Conservation (phyloP, 1,139 yeast species). For the Kodamaea anthophila region DNA sequence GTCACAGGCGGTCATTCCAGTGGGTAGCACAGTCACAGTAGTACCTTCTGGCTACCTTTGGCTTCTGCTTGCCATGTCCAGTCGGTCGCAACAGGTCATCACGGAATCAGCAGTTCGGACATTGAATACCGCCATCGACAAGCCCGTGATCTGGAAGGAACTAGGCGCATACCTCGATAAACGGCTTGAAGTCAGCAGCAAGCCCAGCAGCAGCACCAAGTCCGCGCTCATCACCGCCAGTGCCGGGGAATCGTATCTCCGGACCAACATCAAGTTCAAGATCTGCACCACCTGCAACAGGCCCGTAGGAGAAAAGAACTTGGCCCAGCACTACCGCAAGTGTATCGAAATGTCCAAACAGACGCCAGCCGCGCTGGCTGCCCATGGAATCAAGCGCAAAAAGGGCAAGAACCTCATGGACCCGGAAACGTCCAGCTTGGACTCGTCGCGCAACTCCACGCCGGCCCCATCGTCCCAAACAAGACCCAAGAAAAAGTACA, state of each 20-base stretch:
- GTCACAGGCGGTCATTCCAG: too few relatives aligned
- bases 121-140: conserved; percentile 14
- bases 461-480: conserved; percentile 29
- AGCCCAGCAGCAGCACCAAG: conserved; percentile 15
- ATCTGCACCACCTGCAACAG: conserved; percentile 62
- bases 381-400: conserved; percentile 20
- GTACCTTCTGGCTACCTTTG: too few relatives aligned
- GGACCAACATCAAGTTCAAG: conserved; percentile 47
- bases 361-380: conserved; percentile 20
- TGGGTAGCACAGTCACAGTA: too few relatives aligned
- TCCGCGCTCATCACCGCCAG: conserved; percentile 16
- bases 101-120: conserved; percentile 23
- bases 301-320: conserved; percentile 50
- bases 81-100: conserved; percentile 27
- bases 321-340: conserved; percentile 39
- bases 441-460: conserved; percentile 35
- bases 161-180: conserved; percentile 54
- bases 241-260: conserved; percentile 34
- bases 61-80: too few relatives aligned
- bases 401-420: conserved; percentile 24
- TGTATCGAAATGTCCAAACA: conserved; percentile 45
- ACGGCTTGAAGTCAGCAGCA: conserved; percentile 27
- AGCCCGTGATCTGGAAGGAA: conserved; percentile 49
- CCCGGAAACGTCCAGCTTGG: conserved; percentile 38
- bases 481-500: conserved; percentile 41